phyloP scores from a whole-genome alignment of 148 eudicot species.

The Limonium bicolor region DNA sequence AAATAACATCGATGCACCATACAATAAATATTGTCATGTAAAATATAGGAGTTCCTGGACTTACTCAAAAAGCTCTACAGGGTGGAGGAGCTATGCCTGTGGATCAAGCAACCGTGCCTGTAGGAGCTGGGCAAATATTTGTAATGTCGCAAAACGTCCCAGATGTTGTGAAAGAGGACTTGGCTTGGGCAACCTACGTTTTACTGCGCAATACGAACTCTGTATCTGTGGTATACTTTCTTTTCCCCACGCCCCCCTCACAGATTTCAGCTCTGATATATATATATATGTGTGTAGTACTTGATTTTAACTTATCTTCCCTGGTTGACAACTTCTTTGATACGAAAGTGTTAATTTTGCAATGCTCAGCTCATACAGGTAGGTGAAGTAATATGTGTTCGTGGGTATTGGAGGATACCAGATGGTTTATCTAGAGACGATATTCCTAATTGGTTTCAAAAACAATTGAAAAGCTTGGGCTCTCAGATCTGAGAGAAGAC shows the following conservation, averaged over 20 bases:
- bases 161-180: slow-evolving; percentile 58
- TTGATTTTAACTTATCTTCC: no score
- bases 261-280: no score
- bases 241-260: no score
- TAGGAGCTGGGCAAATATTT: slow-evolving; percentile 61
- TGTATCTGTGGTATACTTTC: slow-evolving; percentile 56
- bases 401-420: slow-evolving; percentile 89
- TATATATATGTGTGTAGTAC: no score
- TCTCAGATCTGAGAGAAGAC: slow-evolving; percentile 41
- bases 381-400: slow-evolving; percentile 56
- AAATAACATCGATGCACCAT: no score
- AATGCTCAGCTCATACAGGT: slow-evolving; percentile 47
- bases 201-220: slow-evolving; percentile 79
- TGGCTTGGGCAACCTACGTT: slow-evolving; percentile 89
- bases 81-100: slow-evolving; percentile 53
- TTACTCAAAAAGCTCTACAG: slow-evolving; percentile 19
- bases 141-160: slow-evolving; percentile 52
- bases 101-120: slow-evolving; percentile 37
- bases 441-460: slow-evolving; percentile 43
- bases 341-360: neutral
- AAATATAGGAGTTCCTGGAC: no score
- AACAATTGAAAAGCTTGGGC: slow-evolving; percentile 36
- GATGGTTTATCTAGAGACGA: slow-evolving; percentile 31
- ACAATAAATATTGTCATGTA: no score
- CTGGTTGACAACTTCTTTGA: neutral